phyloP scores from a whole-genome alignment of 2,329 filamentous ascomycete genomes.

The Xylariomycetidae sp. region DNA sequence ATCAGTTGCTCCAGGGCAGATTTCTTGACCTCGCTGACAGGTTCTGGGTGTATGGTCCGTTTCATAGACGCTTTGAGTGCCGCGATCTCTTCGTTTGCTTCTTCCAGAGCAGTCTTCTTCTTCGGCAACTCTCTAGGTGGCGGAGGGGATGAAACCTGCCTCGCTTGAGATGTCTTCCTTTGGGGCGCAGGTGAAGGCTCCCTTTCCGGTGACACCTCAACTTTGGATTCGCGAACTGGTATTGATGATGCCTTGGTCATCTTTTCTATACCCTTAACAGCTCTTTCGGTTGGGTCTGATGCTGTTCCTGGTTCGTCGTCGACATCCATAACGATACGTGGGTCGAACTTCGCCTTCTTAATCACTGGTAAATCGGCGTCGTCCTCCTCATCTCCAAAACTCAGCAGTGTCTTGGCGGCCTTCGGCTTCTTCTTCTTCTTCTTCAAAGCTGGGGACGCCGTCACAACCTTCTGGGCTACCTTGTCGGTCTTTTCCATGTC shows the following conservation, averaged over 20 bases:
- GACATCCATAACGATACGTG: constrained; percentile 60
- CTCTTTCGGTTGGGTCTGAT: constrained; percentile 18
- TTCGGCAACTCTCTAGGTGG: constrained; percentile 28
- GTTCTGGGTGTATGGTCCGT: constrained; percentile 48
- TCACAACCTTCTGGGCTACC: constrained; percentile 43
- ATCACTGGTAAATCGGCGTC: constrained; percentile 52
- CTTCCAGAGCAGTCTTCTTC: constrained; percentile 53
- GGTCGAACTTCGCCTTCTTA: constrained; percentile 76
- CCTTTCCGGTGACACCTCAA: constrained; percentile 13
- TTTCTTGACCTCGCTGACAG: constrained; percentile 53
- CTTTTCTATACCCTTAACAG: constrained; percentile 25
- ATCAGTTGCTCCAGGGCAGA: constrained; percentile 69
- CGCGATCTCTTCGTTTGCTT: constrained; percentile 74
- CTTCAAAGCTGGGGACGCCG: constrained; percentile 39
- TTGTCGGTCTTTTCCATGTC: constrained; percentile 69
- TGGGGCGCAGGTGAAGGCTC: constrained; percentile 12
- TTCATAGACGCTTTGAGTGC: constrained; percentile 78
- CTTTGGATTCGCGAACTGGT: constrained; percentile 22
- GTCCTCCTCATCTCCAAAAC: constrained; percentile 68
- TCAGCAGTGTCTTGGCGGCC: constrained; percentile 68
- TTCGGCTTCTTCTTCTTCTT: constrained; percentile 72
- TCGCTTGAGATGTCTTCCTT: too few relatives aligned
- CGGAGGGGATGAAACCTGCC: constrained; percentile 25
- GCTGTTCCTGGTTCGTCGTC: constrained; percentile 30
- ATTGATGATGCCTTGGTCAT: constrained; percentile 19